phyloP scores from a whole-genome alignment of 1,284 basidiomycete species.

The Takashimella koratensis region DNA sequence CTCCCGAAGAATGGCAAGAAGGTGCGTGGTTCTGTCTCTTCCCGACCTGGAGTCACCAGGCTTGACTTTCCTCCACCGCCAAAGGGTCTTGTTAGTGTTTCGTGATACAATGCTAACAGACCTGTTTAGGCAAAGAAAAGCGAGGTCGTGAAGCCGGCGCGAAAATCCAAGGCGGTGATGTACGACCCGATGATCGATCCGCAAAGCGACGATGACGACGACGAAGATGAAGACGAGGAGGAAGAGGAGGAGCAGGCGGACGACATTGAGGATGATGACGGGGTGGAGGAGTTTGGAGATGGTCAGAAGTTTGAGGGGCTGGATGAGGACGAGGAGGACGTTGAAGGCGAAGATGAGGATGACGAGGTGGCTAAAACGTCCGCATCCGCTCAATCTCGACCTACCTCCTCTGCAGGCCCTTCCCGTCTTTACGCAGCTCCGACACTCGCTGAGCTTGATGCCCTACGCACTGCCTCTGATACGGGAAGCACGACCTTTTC shows the following conservation, averaged over 20 bases:
- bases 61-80: too few relatives aligned
- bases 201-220: constrained; percentile 20
- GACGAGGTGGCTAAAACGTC: constrained; percentile 33
- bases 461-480: constrained; percentile 31
- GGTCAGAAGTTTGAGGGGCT: constrained; percentile 15
- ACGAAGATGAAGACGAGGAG: constrained; percentile 15
- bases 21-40: too few relatives aligned
- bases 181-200: constrained; percentile 22
- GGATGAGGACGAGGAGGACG: constrained; percentile 22
- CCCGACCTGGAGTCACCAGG: too few relatives aligned
- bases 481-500: constrained; percentile 41
- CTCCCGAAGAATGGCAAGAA: too few relatives aligned
- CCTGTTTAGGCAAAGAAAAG: too few relatives aligned
- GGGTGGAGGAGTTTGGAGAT: constrained; percentile 22
- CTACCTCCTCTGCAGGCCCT: constrained; percentile 22
- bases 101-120: too few relatives aligned
- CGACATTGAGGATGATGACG: constrained; percentile 40
- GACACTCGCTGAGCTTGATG: constrained; percentile 63
- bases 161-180: constrained; percentile 1
- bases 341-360: constrained; percentile 31
- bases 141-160: too few relatives aligned
- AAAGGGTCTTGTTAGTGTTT: too few relatives aligned
- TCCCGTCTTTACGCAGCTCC: constrained; percentile 51
- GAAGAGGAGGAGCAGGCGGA: constrained; percentile 22
- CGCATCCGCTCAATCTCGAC: constrained; percentile 30